A percentile compares a stretch with the other conserved stretches of the same genome.
Evolutionary conservation across 306 rosid genomes (phyloP).

Genomic region (Purshia tridentata): DNA sequence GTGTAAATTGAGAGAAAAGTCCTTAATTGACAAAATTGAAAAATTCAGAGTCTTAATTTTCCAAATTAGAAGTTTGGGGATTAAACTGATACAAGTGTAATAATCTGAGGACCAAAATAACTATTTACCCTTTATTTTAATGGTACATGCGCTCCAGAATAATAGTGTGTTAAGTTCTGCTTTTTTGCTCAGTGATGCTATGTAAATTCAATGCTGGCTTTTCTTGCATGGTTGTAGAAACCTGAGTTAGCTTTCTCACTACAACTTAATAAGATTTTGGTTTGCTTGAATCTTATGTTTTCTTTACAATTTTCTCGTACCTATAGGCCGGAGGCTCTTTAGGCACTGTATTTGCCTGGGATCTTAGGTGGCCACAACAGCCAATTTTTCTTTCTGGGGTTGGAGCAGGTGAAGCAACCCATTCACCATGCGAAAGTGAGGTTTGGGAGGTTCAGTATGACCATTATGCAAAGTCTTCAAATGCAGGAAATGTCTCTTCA

Average conservation of each 20-base stretch:
- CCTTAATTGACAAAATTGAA: too few relatives aligned
- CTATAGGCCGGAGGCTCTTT: conserved; percentile 83
- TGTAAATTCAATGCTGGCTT: not conserved
- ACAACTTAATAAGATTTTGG: not conserved
- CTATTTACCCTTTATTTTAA: too few relatives aligned
- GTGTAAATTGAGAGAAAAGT: too few relatives aligned
- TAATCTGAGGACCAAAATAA: too few relatives aligned
- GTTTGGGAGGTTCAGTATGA: conserved; percentile 98
- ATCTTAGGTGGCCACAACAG: conserved; percentile 84
- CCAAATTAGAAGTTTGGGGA: too few relatives aligned
- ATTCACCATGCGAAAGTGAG: conserved; percentile 77
- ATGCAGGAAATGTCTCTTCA: conserved; percentile 49
- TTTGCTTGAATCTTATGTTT: not conserved
- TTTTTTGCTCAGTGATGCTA: not conserved
- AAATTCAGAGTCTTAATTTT: too few relatives aligned
- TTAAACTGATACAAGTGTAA: too few relatives aligned
- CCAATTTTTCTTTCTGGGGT: conserved; percentile 76
- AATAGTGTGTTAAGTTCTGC: not conserved
- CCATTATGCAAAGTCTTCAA: conserved; percentile 49
- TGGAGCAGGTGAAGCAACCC: conserved; percentile 52
- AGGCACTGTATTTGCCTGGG: conserved; percentile 96
- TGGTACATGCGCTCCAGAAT: not conserved
- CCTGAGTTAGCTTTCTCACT: not conserved
- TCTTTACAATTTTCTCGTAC: conserved; percentile 8
- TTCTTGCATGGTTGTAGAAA: not conserved